phyloP scores from a whole-genome alignment of 352 stramenopile species.

The Pythium oligandrum region DNA sequence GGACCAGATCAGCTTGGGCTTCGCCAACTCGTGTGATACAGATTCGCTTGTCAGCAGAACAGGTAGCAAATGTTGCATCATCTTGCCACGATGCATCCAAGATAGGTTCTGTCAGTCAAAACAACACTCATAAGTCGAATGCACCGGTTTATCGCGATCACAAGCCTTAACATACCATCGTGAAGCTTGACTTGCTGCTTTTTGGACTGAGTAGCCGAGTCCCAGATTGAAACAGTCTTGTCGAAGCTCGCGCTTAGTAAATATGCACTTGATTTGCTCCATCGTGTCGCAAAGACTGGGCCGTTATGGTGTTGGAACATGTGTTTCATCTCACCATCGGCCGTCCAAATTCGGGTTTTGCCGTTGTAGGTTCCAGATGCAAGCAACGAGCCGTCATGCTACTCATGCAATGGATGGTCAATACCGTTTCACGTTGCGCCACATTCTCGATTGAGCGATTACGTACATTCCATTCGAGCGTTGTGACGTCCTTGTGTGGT shows the following conservation, averaged over 20 bases:
- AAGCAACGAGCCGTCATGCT: slow-evolving; percentile 88
- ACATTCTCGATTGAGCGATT: too few relatives aligned
- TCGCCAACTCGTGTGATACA: slow-evolving; percentile 89
- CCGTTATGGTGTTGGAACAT: slow-evolving; percentile 82
- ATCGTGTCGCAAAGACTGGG: slow-evolving; percentile 80
- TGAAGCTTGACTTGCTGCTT: slow-evolving; percentile 93
- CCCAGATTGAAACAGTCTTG: slow-evolving; percentile 84
- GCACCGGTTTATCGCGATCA: slow-evolving; percentile 5
- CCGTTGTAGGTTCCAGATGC: slow-evolving; percentile 96
- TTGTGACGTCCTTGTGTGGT: slow-evolving; percentile 97
- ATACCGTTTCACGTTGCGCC: too few relatives aligned
- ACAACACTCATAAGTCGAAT: background rate
- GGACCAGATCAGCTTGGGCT: slow-evolving; percentile 66
- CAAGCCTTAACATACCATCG: slow-evolving; percentile 24
- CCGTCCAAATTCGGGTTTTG: slow-evolving; percentile 77
- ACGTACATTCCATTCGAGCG: slow-evolving; percentile 95
- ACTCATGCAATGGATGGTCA: slow-evolving; percentile 2
- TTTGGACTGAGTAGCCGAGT: slow-evolving; percentile 87
- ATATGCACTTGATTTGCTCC: slow-evolving; percentile 72
- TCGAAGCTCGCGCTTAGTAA: slow-evolving; percentile 81
- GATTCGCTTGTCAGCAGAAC: slow-evolving; percentile 91
- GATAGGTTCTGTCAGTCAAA: slow-evolving; percentile 52
- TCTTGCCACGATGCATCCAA: slow-evolving; percentile 93
- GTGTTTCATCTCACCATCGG: slow-evolving; percentile 76
- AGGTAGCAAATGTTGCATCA: slow-evolving; percentile 92